Percentiles rank a stretch among this genome's conserved stretches.
These are phyloP conservation scores for Venturia oleaginea DNA, from an alignment of 2,329 filamentous ascomycete species.

Conservation along the genomic window DNA sequence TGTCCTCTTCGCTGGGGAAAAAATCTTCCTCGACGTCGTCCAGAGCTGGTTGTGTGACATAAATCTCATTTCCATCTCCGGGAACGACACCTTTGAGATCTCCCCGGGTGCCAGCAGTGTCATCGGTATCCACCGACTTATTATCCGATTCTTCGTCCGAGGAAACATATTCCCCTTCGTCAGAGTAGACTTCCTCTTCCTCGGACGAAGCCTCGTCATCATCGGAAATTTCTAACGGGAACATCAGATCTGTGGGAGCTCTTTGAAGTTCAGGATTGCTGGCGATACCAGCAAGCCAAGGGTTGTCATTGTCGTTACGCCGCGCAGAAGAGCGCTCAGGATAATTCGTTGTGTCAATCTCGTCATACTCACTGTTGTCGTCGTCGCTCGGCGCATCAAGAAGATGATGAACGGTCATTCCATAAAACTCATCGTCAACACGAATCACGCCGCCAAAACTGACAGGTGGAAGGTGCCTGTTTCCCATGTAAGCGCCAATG, in stretches of 20 bases:
- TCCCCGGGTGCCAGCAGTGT: conserved; percentile 33
- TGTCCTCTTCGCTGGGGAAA: conserved; percentile 65
- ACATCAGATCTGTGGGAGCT: conserved; percentile 26
- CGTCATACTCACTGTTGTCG: conserved; percentile 39
- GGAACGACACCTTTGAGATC: conserved; percentile 72
- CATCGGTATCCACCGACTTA: conserved; percentile 18
- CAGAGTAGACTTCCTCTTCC: conserved; percentile 25
- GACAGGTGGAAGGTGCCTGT: conserved; percentile 79
- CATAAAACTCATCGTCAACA: conserved; percentile 75
- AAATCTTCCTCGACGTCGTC: conserved; percentile 80
- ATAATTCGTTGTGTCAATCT: conserved; percentile 24
- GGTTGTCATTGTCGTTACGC: conserved; percentile 21
- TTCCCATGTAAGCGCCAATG: conserved; percentile 81
- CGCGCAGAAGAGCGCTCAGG: conserved; percentile 37
- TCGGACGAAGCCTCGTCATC: conserved; percentile 33
- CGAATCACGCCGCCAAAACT: conserved; percentile 83
- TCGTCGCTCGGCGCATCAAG: conserved; percentile 57
- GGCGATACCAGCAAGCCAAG: conserved; percentile 21
- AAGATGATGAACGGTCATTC: conserved; percentile 97
- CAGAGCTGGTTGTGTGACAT: conserved; percentile 84
- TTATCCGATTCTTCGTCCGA: conserved; percentile 16
- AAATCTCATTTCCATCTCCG: conserved; percentile 65
- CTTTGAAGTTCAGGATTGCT: conserved; percentile 9
- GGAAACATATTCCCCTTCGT: conserved; percentile 21
- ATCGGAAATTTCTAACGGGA: conserved; percentile 45